Evolutionary conservation across 352 stramenopile species (phyloP).

Genomic region (Thalassiosira livingstoniorum): DNA sequence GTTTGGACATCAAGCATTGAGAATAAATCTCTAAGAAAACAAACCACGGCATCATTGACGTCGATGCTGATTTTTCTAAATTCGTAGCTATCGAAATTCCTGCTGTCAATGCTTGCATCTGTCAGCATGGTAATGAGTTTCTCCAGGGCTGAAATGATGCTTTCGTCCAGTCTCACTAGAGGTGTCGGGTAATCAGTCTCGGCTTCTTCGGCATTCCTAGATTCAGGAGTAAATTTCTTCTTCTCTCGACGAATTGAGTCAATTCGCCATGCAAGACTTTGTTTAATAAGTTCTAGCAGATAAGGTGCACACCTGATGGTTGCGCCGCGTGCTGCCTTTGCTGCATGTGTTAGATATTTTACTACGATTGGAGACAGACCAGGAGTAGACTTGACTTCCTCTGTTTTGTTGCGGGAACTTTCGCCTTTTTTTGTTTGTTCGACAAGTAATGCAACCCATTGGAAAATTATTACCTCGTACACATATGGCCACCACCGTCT

Average conservation of each 20-base stretch:
- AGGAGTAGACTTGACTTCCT: constrained; percentile 26
- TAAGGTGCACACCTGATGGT: constrained; percentile 84
- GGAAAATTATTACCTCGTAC: constrained; percentile 87
- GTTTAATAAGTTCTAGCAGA: constrained; percentile 86
- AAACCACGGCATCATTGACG: constrained; percentile 85
- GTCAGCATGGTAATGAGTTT: constrained; percentile 80
- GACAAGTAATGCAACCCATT: constrained; percentile 82
- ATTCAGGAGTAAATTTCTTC: constrained; percentile 33
- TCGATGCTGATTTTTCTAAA: constrained; percentile 84
- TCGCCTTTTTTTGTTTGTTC: constrained; percentile 73
- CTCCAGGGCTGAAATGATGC: constrained; percentile 71
- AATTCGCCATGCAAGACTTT: constrained; percentile 81
- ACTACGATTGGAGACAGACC: constrained; percentile 61
- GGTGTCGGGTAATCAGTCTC: constrained; percentile 40
- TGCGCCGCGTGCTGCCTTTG: constrained; percentile 70
- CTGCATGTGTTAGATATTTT: constrained; percentile 71
- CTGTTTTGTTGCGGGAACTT: constrained; percentile 41
- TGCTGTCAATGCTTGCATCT: constrained; percentile 81
- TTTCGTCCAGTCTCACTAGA: constrained; percentile 78
- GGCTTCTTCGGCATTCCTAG: constrained; percentile 27
- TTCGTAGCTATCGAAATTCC: constrained; percentile 86
- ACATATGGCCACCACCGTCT: constrained; percentile 85
- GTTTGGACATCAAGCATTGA: constrained; percentile 75
- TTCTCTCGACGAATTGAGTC: constrained; percentile 65
- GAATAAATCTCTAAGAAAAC: constrained; percentile 86